A percentile compares a stretch with the other conserved stretches of the same genome.
Evolutionary conservation across 495 filamentous ascomycete genomes (phyloP).

Genomic region (Penicillium coprophilum): DNA sequence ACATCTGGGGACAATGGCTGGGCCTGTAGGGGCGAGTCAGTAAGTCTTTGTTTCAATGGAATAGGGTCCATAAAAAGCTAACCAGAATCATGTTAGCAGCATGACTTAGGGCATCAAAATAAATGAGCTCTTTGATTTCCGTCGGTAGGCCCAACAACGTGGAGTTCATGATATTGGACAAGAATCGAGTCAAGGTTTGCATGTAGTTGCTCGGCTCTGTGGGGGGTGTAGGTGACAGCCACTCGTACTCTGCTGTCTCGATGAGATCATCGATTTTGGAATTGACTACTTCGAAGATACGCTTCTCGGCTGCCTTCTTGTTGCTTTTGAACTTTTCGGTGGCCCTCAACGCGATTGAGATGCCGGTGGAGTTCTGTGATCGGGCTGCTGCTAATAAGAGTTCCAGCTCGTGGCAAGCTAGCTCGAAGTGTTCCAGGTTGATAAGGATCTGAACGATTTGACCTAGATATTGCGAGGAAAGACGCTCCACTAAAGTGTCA

Average conservation of each 20-base stretch:
- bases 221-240: constrained; percentile 66
- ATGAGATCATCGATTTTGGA: constrained; percentile 98
- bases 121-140: constrained; percentile 95
- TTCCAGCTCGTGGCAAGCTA: constrained; percentile 84
- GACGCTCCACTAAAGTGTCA: constrained; percentile 79
- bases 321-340: constrained; percentile 83
- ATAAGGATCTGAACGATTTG: constrained; percentile 98
- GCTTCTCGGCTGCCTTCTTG: constrained; percentile 94
- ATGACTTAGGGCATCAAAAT: constrained; percentile 93
- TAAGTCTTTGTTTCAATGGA: background rate
- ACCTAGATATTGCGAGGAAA: constrained; percentile 88
- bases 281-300: constrained; percentile 97
- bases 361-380: constrained; percentile 68
- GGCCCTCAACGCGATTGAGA: constrained; percentile 71
- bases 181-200: constrained; percentile 84
- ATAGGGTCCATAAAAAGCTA: constrained; percentile 17
- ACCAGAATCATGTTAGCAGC: constrained; percentile 84
- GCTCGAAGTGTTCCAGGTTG: constrained; percentile 95
- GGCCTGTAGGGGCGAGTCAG: constrained; percentile 47
- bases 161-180: constrained; percentile 96
- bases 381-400: constrained; percentile 76
- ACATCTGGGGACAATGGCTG: constrained; percentile 79
- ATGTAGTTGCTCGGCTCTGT: constrained; percentile 86
- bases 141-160: constrained; percentile 86
- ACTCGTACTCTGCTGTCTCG: constrained; percentile 95